A percentile compares a stretch with the other conserved stretches of the same genome.
Conservation (phyloP, 345 rosid genomes). For the Clausena lansium region DNA sequence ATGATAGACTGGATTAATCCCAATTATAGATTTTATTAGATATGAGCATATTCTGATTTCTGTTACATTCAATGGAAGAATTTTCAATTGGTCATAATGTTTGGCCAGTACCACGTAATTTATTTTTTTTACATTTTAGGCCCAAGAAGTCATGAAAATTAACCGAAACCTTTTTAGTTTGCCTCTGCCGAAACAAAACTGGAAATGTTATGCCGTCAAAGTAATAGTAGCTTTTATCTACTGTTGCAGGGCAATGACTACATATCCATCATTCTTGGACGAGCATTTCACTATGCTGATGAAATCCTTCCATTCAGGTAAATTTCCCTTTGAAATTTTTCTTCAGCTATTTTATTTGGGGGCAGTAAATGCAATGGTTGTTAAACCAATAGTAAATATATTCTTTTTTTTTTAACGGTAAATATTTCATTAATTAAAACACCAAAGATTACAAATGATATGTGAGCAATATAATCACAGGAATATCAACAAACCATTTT, state of each 20-base stretch:
- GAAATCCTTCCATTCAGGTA: slow-evolving; percentile 94
- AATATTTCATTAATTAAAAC: too few species aligned
- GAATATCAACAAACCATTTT: background rate
- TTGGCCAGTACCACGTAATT: background rate
- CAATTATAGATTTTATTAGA: too few species aligned
- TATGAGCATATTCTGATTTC: background rate
- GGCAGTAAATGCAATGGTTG: too few species aligned
- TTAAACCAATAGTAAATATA: background rate
- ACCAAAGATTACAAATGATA: too few species aligned
- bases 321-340: background rate
- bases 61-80: background rate
- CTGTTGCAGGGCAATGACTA: slow-evolving; percentile 76
- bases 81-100: background rate
- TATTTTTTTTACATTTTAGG: background rate
- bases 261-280: slow-evolving; percentile 82
- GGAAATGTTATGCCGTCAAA: background rate
- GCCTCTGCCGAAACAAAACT: slow-evolving; percentile 8
- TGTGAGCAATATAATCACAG: background rate
- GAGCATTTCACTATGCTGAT: slow-evolving; percentile 92
- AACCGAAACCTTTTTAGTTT: background rate
- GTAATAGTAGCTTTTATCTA: slow-evolving; percentile 11
- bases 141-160: background rate
- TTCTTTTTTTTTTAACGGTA: too few species aligned
- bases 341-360: background rate
- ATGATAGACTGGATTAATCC: too few species aligned